These are phyloP conservation scores for Pythium sp. DNA, from an alignment of 352 stramenopile species.

Conservation along the genomic window DNA sequence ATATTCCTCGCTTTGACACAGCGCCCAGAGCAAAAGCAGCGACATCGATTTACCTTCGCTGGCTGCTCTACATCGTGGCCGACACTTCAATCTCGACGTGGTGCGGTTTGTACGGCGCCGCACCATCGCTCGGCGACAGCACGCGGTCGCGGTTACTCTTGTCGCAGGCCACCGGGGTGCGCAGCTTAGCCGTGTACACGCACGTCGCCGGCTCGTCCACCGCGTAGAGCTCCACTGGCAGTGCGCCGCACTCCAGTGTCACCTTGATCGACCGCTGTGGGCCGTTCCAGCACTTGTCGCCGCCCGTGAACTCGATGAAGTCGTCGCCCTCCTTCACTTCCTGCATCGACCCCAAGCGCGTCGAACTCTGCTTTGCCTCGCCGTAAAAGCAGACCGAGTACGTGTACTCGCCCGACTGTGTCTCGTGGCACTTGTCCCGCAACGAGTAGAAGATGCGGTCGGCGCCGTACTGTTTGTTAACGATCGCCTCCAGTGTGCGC, in stretches of 20 bases:
- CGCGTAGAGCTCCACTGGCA: slow-evolving; percentile 57
- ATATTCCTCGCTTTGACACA: neutral
- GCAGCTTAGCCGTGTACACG: slow-evolving; percentile 81
- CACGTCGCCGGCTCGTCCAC: slow-evolving; percentile 86
- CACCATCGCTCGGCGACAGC: slow-evolving; percentile 27
- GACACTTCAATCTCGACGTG: slow-evolving; percentile 66
- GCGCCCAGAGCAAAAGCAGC: neutral
- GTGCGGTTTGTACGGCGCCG: slow-evolving; percentile 33
- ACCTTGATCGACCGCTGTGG: slow-evolving; percentile 78
- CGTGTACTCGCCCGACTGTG: slow-evolving; percentile 69
- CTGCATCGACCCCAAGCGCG: slow-evolving; percentile 71
- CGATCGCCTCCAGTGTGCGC: slow-evolving; percentile 25
- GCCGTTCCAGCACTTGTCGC: slow-evolving; percentile 87
- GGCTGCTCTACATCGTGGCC: slow-evolving; percentile 31
- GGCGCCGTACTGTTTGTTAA: slow-evolving; percentile 60
- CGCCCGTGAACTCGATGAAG: slow-evolving; percentile 54
- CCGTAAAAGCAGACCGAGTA: slow-evolving; percentile 89
- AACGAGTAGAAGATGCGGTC: slow-evolving; percentile 68
- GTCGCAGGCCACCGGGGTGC: slow-evolving; percentile 72
- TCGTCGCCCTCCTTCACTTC: slow-evolving; percentile 19
- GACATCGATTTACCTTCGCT: neutral
- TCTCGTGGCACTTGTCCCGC: slow-evolving; percentile 69
- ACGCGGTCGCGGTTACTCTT: slow-evolving; percentile 32
- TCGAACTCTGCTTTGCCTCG: slow-evolving; percentile 76
- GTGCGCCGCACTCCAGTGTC: slow-evolving; percentile 60